Percentiles rank a stretch among this genome's conserved stretches.
Evolutionary conservation across 2,329 filamentous ascomycete genomes (phyloP).

Genomic region (Ilyonectria destructans): DNA sequence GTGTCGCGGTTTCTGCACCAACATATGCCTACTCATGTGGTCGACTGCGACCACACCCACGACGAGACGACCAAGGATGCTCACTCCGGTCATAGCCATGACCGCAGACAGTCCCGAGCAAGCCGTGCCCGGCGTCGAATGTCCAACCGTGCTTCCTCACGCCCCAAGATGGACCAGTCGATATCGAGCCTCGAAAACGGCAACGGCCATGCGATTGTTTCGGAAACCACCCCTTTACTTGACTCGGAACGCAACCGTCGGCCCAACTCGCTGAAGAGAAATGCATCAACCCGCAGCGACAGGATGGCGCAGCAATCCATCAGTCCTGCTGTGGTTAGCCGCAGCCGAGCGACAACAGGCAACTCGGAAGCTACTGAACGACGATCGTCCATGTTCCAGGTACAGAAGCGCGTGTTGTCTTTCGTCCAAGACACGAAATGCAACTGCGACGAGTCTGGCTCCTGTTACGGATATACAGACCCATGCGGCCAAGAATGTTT

Average conservation of each 20-base stretch:
- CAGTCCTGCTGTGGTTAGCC: constrained; percentile 43
- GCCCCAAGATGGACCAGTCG: constrained; percentile 38
- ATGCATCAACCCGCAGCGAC: constrained; percentile 51
- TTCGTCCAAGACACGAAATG: constrained; percentile 77
- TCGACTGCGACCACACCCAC: constrained; percentile 85
- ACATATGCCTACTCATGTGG: constrained; percentile 83
- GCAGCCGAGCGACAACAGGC: constrained; percentile 47
- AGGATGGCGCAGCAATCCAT: constrained; percentile 48
- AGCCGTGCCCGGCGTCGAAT: constrained; percentile 53
- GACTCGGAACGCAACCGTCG: constrained; percentile 49
- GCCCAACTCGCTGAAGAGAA: constrained; percentile 48
- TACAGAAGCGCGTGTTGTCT: constrained; percentile 73
- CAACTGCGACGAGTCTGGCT: constrained; percentile 74
- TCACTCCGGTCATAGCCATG: constrained; percentile 41
- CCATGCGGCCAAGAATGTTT: constrained; percentile 78
- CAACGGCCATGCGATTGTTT: constrained; percentile 43
- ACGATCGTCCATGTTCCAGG: constrained; percentile 69
- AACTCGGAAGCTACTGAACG: constrained; percentile 56
- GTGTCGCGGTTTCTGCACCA: constrained; percentile 81
- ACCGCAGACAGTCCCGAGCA: constrained; percentile 51
- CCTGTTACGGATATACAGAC: constrained; percentile 77
- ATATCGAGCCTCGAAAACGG: constrained; percentile 39
- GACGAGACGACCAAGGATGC: constrained; percentile 63
- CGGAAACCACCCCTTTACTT: constrained; percentile 69
- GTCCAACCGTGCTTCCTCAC: constrained; percentile 48